Evolutionary conservation across 768 basidiomycete species (phyloP).

Genomic region (Suillus bovinus): DNA sequence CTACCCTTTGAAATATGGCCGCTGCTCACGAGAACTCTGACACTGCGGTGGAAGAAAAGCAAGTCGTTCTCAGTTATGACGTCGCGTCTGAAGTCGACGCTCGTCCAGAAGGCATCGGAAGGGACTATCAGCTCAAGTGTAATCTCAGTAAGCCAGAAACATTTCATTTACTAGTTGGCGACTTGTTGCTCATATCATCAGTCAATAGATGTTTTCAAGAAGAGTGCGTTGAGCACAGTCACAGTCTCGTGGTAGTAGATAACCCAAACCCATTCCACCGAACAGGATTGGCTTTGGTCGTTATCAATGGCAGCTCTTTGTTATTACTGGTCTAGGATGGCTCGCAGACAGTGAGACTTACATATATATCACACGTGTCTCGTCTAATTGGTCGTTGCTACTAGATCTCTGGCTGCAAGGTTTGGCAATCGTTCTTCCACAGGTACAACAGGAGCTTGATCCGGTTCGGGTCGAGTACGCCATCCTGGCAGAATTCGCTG

Average conservation of each 20-base stretch:
- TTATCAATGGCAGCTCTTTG: conserved; percentile 50
- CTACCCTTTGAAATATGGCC: background rate
- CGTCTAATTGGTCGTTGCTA: background rate
- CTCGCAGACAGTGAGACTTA: conserved; percentile 44
- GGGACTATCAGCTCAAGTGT: conserved; percentile 36
- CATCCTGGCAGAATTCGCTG: conserved; percentile 47
- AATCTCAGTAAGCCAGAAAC: conserved; percentile 25
- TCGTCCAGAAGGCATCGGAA: conserved; percentile 27
- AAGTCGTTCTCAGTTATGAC: conserved; percentile 15
- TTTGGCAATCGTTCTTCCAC: conserved; percentile 45
- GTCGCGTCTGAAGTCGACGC: conserved; percentile 8
- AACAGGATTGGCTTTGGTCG: conserved; percentile 49
- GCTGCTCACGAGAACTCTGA: background rate
- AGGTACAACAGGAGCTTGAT: conserved; percentile 43
- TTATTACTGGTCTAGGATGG: conserved; percentile 50
- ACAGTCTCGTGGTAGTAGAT: background rate
- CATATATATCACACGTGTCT: conserved; percentile 36
- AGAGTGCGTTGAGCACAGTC: conserved; percentile 36
- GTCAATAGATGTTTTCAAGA: conserved; percentile 49
- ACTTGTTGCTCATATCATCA: conserved; percentile 15
- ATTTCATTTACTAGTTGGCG: background rate
- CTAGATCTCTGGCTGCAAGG: conserved; percentile 45
- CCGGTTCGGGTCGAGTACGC: conserved; percentile 46
- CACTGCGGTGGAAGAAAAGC: conserved; percentile 20
- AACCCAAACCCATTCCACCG: conserved; percentile 7